Base-by-base conservation (phyloP, 768 basidiomycete genomes). In the Kwoniella europaea region DNA sequence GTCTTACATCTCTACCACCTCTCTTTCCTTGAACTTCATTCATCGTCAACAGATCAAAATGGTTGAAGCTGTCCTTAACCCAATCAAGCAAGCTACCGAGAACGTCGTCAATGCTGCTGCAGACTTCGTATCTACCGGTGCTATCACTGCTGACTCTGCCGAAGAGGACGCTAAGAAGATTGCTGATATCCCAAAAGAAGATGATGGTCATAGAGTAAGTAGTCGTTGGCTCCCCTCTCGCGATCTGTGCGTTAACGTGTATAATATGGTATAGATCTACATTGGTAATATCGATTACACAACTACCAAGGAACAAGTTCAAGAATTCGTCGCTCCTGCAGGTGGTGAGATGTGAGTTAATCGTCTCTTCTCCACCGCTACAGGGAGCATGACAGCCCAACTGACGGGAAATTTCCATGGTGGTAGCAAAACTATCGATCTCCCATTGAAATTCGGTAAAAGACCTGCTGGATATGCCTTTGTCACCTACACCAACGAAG, bases 231-330 rank as follows among this genome's bases (percentile, higher is more conserved):
- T 50, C 13, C 20, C 10, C 50, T 20, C 9, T 22, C 6, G 9
- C 18, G 35, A 15, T 60, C 15, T n/a, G 15, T 41, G 42, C 22
- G 35, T 16, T 42, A 53, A 29, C 63, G 50, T 22, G 15, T 29
- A 12, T 1, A 7, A 2, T 0, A 10, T 50, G 50, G 9, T 12
- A 10, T 54, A 83, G 82, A 79, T 83, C 71, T 82, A 81, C 75
- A 69, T 83, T 65, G 82, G 81, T 46, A 83, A 83, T 73, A 76
- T 83, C 63, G 57, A 81, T 35, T 83, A 71, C 74, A 61, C 73
- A 18, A 68, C 76, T 13, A 80, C 79, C 57, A 78, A 83, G 73
- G 79, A 80, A 55, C 66, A 79, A 54, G 71, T 83, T 44, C 64
- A 71, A 27, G 77, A 72, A n/a, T 79, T 80, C 67, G 63, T 81